A percentile compares a stretch with the other conserved stretches of the same genome.
Evolutionary conservation across 805 yeast species (phyloP).

Genomic region (Lachancea quebecensis): DNA sequence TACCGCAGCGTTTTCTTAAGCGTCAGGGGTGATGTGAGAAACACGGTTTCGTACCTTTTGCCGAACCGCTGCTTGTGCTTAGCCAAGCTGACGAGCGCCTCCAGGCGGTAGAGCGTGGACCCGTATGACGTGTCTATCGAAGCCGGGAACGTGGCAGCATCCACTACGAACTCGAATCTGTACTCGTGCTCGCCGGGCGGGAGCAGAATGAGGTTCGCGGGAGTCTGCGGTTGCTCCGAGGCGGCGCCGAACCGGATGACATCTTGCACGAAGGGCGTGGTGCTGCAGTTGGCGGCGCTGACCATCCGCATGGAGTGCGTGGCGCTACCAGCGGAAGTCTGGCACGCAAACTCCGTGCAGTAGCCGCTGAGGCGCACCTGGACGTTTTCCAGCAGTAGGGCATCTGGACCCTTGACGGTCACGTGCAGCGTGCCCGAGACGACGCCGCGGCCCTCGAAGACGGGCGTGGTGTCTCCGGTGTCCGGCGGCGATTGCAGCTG

Average conservation of each 20-base stretch:
- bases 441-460: background rate
- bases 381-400: conserved; percentile 2
- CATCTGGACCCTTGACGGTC: conserved; percentile 5
- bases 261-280: background rate
- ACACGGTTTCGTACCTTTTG: conserved; percentile 5
- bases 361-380: conserved; percentile 9
- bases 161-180: conserved; percentile 9
- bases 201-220: conserved; percentile 1
- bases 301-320: background rate
- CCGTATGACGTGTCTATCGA: conserved; percentile 9
- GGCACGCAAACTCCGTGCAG: conserved; percentile 7
- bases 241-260: background rate
- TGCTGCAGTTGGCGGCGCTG: background rate
- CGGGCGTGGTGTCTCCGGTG: too few relatives aligned
- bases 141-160: conserved; percentile 11
- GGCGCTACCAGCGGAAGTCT: background rate
- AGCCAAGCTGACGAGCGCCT: conserved; percentile 5
- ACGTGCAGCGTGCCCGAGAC: conserved; percentile 7
- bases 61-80: conserved; percentile 3
- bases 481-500: background rate
- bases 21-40: conserved; percentile 3
- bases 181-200: conserved; percentile 8
- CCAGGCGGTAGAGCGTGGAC: conserved; percentile 13
- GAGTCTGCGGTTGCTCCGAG: too few relatives aligned
- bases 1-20: conserved; percentile 7